Conservation (phyloP, 2,329 filamentous ascomycete species). For the Sphaerulina vaccinii region DNA sequence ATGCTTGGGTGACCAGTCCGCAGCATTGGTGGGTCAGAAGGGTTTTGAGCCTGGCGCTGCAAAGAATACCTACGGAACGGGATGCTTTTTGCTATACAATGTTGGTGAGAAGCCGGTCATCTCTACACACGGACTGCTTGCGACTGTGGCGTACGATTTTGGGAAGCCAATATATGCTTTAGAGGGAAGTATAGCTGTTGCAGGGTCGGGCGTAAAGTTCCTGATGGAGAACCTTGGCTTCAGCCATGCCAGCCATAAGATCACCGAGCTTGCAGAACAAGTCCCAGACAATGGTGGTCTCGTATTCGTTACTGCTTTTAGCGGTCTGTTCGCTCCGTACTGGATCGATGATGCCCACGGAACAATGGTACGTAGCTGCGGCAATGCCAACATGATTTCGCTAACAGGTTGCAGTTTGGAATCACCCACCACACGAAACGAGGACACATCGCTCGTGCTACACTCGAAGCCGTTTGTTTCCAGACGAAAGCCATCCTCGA, state of each 20-base stretch:
- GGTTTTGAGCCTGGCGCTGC: conserved; percentile 78
- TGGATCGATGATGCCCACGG: conserved; percentile 93
- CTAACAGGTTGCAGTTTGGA: conserved; percentile 26
- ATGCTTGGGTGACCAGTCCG: conserved; percentile 82
- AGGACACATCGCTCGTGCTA: conserved; percentile 84
- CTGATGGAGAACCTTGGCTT: conserved; percentile 64
- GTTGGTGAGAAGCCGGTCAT: conserved; percentile 82
- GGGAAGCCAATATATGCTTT: conserved; percentile 71
- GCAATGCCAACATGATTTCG: not conserved
- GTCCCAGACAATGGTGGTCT: conserved; percentile 78
- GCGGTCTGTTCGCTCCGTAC: conserved; percentile 86
- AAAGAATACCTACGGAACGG: conserved; percentile 90
- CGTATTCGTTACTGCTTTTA: conserved; percentile 85
- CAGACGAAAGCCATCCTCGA: conserved; percentile 90
- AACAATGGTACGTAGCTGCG: conserved; percentile 54
- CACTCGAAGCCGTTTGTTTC: conserved; percentile 86
- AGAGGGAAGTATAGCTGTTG: conserved; percentile 77
- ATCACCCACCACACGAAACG: conserved; percentile 68
- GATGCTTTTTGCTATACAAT: conserved; percentile 87
- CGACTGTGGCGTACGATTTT: conserved; percentile 86
- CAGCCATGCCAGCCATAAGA: conserved; percentile 62
- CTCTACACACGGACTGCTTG: conserved; percentile 76
- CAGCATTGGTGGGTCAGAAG: conserved; percentile 69
- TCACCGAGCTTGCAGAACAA: conserved; percentile 62
- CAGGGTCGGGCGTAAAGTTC: conserved; percentile 76